Conservation (phyloP, 306 rosid species). For the Prunus fruticosa region DNA sequence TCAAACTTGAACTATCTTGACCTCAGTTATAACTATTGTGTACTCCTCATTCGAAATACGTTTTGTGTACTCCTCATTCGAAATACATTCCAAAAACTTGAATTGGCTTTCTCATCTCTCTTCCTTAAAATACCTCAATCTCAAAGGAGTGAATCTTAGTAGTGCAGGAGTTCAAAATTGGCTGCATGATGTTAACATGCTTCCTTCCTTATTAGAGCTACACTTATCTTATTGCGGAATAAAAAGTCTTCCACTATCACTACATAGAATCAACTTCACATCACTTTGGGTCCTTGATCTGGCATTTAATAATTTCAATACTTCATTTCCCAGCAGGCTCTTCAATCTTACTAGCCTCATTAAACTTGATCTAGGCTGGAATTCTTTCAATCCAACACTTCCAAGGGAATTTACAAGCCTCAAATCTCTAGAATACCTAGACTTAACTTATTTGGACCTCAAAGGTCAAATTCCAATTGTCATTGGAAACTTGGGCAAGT, state of each 20-base stretch:
- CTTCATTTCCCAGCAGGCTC: neutral
- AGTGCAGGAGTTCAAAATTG: neutral
- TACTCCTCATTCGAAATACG: too few relatives aligned
- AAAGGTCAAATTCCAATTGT: neutral
- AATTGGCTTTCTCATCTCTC: constrained; percentile 30
- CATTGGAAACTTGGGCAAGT: neutral
- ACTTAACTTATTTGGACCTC: rapidly evolving
- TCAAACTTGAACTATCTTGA: constrained; percentile 21
- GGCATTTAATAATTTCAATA: rapidly evolving
- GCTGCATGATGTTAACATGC: neutral
- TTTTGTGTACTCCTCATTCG: too few relatives aligned
- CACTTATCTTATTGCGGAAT: neutral
- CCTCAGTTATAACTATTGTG: neutral
- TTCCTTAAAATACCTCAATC: constrained; percentile 31
- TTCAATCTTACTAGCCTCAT: neutral
- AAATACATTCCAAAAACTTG: neutral
- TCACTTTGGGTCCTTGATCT: neutral
- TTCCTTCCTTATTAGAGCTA: neutral
- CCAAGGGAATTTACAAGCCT: neutral
- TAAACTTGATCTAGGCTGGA: rapidly evolving
- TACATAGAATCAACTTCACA: neutral
- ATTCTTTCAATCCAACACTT: neutral
- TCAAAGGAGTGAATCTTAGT: constrained; percentile 22
- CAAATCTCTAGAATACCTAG: neutral
- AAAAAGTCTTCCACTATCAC: neutral